Base-by-base conservation (phyloP, 2,329 filamentous ascomycete genomes). In the Fusarium chaquense region DNA sequence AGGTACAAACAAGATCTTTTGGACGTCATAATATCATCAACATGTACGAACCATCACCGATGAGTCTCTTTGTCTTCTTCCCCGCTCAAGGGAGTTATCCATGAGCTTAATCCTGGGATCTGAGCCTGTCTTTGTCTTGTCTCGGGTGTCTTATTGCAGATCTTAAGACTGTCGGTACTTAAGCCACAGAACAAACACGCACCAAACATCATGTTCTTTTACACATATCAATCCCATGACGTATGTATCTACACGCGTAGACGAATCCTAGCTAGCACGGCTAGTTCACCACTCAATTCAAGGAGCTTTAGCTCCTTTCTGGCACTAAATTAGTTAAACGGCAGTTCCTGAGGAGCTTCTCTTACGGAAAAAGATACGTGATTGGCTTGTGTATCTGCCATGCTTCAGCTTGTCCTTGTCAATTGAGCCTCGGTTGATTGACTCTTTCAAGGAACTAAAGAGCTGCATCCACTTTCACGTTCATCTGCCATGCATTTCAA, bases 1-100 rank as follows among this genome's bases (percentile, higher is more conserved):
- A 35, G 35, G 13, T 6, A 28, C 16, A 47, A 28, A 67, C 65
- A 49, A 69, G 52, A 52, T 32, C 30, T 8, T 58, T 44, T 49
- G 43, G 4, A 71, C 67, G 67, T 70, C 67, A 70, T 70, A 56
- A 20, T 53, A 18, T 6, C 67, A 67, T 70, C 67, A 70, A 62
- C 30, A 51, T 51, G n/a, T 43, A 33, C 51, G 28, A 20, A 57
- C 64, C 60, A 71, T 71, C 51, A 53, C 60, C 36, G 38, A 70
- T 44, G 45, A 70, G 15, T 59, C 45, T 33, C 41, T 49, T 12
- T n/a, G 3, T 26, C n/a, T 7, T 41, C 18, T 65, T 56, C 67
- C 67, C 62, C 67, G 58, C 67, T 54, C 50, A 13, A 32, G 32
- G 36, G 36, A 57, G 20, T 15, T 46, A 10, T 47, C 22, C 22